Base-by-base conservation (phyloP, 768 basidiomycete species). In the Gautieria morchelliformis region DNA sequence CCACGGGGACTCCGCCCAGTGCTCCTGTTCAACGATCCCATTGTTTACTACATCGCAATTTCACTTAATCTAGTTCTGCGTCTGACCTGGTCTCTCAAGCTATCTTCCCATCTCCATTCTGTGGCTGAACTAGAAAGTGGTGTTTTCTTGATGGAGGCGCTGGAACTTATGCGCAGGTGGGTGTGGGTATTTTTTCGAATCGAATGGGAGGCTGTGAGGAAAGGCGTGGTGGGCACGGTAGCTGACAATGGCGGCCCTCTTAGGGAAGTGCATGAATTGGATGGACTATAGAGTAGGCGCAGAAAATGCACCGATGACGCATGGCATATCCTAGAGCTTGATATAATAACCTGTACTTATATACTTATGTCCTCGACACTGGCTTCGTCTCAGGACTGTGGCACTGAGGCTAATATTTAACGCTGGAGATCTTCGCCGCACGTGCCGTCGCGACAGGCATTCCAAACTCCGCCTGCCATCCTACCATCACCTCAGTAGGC, bases 141-240 rank as follows among this genome's bases (percentile, higher is more conserved):
- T 19, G 89, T 95, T 42, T 96, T 98, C 71, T 81, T 86, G 77
- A 79, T 98, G 53, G 93, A 99, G 71, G 77, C 89, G 44, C 83
- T 93, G 33, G 96, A 98, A 71, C 72, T 99, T 32, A 67, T 92
- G 37, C 77, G 96, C 61, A 72, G 96, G 64, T 99, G 96, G 96
- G 79, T 97, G 75, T 99, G 96, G 96, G 93, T 96, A 27, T 98
- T 96, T 71, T 70, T 98, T 61, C 82, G 96, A 39, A 82, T 98
- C 42, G 96, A 99, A 71, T 99, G 95, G 96, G 95, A 98, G 72
- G 78, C 85, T 9, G 81, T 92, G 51, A 90, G 82, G 71, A 75
- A 74, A 65, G 69, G 71, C 37, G 64, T 59, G 19, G 64, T 59
- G 19, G 65, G 58, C n/a, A 57, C 44, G 45, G 27, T 44, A 2